Evolutionary conservation across 768 basidiomycete species (phyloP).

Genomic region (Butyriboletus loyo): DNA sequence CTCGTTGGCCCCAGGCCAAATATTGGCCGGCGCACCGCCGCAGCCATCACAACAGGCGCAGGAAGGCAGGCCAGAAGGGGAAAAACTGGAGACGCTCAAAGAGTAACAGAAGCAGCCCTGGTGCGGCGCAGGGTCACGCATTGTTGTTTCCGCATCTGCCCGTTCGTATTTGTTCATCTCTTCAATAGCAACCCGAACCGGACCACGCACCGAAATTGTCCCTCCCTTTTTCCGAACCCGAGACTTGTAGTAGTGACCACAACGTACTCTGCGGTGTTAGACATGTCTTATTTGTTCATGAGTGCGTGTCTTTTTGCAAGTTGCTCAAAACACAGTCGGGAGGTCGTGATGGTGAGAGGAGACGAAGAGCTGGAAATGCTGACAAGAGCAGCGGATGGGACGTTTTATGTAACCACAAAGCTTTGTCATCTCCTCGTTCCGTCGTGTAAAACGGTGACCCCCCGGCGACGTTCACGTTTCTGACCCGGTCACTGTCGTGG

Average conservation of each 20-base stretch:
- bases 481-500: no score
- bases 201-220: conserved; percentile 12
- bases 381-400: conserved; percentile 30
- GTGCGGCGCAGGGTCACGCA: background rate
- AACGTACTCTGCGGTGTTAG: background rate
- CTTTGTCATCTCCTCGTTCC: conserved; percentile 30
- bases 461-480: background rate
- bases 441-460: background rate
- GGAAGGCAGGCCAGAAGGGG: conserved; percentile 25
- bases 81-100: conserved; percentile 27
- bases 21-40: conserved; percentile 20
- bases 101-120: conserved; percentile 11
- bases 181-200: background rate
- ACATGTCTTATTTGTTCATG: background rate
- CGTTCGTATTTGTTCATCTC: conserved; percentile 3
- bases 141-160: background rate
- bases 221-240: conserved; percentile 1
- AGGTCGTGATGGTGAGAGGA: conserved; percentile 32
- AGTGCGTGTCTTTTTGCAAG: background rate
- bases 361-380: conserved; percentile 33
- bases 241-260: conserved; percentile 14
- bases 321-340: background rate
- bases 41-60: conserved; percentile 22
- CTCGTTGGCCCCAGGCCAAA: conserved; percentile 30
- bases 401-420: conserved; percentile 36